Conservation (phyloP, 768 basidiomycete genomes). For the Strobilomyces dryophilus region DNA sequence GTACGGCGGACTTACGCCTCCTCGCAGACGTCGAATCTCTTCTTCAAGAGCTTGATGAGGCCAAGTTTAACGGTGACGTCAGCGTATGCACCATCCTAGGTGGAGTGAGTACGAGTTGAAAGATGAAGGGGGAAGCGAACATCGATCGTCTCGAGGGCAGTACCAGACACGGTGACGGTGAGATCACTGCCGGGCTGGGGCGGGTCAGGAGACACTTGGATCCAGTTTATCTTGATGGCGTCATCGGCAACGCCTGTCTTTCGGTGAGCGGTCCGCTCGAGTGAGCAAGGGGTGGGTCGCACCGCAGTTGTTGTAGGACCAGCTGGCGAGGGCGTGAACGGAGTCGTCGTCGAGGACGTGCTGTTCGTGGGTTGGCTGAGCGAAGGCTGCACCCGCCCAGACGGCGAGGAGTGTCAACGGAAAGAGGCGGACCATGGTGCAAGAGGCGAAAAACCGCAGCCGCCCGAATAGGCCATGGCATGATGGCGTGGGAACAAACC, state of each 20-base stretch:
- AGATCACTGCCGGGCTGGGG: conserved; percentile 83
- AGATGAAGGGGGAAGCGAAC: conserved; percentile 37
- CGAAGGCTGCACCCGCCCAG: conserved; percentile 23
- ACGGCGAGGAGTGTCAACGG: conserved; percentile 27
- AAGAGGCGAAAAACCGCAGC: conserved; percentile 15
- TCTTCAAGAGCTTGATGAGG: conserved; percentile 80
- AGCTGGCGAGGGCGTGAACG: conserved; percentile 41
- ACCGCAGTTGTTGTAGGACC: conserved; percentile 79
- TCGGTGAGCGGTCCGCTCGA: conserved; percentile 1
- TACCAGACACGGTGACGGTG: conserved; percentile 76
- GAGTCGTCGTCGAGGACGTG: conserved; percentile 27
- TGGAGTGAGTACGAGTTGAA: conserved; percentile 8
- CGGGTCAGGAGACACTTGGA: conserved; percentile 78
- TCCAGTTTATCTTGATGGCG: conserved; percentile 61
- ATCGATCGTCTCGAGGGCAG: conserved; percentile 55
- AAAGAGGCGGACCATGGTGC: conserved; percentile 29
- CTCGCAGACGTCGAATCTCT: conserved; percentile 84
- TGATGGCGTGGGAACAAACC: conserved; percentile 18
- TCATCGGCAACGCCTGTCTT: conserved; percentile 42
- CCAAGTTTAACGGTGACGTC: conserved; percentile 94
- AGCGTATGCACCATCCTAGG: conserved; percentile 85
- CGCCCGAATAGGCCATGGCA: conserved; percentile 15
- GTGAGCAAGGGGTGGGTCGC: conserved; percentile 24
- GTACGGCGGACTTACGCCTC: conserved; percentile 73
- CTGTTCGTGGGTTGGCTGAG: conserved; percentile 27